These are phyloP conservation scores for Austroboletus novae-zelandiae DNA, from an alignment of 1,284 basidiomycete species.

Conservation along the genomic window DNA sequence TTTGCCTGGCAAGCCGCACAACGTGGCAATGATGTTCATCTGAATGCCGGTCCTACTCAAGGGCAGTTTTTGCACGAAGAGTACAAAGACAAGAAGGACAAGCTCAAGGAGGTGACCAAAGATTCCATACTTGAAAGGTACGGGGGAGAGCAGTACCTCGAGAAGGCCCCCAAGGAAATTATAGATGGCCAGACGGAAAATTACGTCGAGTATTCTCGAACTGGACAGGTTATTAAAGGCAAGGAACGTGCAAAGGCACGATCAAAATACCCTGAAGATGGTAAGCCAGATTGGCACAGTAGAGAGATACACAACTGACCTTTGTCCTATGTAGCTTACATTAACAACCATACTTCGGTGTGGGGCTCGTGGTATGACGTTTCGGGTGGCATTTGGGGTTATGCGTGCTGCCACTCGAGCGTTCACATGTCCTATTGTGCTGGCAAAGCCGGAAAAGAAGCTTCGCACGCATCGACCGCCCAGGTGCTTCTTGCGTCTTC, in stretches of 20 bases:
- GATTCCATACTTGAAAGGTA: conserved; percentile 87
- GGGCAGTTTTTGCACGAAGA: conserved; percentile 91
- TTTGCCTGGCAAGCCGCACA: conserved; percentile 98
- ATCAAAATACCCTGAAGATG: conserved; percentile 95
- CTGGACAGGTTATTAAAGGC: conserved; percentile 92
- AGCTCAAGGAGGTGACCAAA: conserved; percentile 84
- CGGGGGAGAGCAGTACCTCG: conserved; percentile 92
- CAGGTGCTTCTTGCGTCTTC: conserved; percentile 58
- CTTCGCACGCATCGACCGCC: conserved; percentile 68
- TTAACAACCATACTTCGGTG: conserved; percentile 91
- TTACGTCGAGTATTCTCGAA: conserved; percentile 95
- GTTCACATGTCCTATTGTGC: conserved; percentile 93
- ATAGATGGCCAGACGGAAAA: conserved; percentile 93
- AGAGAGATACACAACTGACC: not conserved
- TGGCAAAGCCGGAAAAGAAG: conserved; percentile 84
- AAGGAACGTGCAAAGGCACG: conserved; percentile 79
- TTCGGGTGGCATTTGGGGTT: conserved; percentile 82
- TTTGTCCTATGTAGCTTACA: conserved; percentile 53
- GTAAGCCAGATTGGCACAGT: conserved; percentile 41
- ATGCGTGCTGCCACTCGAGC: conserved; percentile 89
- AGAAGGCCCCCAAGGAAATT: conserved; percentile 85
- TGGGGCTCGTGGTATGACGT: conserved; percentile 97
- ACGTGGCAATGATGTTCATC: conserved; percentile 91
- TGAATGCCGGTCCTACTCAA: conserved; percentile 96
- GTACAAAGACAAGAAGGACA: conserved; percentile 90